A percentile compares a stretch with the other conserved stretches of the same genome.
These are phyloP conservation scores for Ceratobasidium sp. DNA, from an alignment of 1,284 basidiomycete species.

Conservation along the genomic window DNA sequence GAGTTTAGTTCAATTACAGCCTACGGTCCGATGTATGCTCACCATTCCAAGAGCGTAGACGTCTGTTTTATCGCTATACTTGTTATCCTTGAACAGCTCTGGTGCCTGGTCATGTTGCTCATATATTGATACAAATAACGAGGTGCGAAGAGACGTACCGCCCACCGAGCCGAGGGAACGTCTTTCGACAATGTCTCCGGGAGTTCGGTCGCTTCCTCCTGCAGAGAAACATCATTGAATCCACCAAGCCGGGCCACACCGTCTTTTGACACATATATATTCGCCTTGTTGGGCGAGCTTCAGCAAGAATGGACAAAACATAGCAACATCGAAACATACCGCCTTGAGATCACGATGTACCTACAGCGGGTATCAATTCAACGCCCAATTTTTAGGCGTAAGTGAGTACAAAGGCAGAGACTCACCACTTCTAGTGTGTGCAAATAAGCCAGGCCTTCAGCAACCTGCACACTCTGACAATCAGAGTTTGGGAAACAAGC, in stretches of 20 bases:
- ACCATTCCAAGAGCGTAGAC: slow-evolving; percentile 14
- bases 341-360: slow-evolving; percentile 26
- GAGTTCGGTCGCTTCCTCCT: neutral
- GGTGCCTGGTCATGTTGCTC: neutral
- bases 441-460: neutral
- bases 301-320: too few species aligned
- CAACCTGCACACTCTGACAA: neutral
- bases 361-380: neutral
- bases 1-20: too few species aligned
- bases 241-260: neutral
- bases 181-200: neutral
- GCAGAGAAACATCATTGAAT: neutral
- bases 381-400: neutral
- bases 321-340: neutral
- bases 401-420: too few species aligned
- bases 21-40: neutral
- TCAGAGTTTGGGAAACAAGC: too few species aligned
- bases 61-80: neutral
- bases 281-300: too few species aligned
- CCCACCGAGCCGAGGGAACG: neutral
- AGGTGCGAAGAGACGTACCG: neutral
- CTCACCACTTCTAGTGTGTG: neutral
- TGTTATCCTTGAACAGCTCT: neutral
- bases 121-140: too few species aligned
- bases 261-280: neutral